Conservation (phyloP, 148 eudicot genomes). For the Pouteria glomerata region DNA sequence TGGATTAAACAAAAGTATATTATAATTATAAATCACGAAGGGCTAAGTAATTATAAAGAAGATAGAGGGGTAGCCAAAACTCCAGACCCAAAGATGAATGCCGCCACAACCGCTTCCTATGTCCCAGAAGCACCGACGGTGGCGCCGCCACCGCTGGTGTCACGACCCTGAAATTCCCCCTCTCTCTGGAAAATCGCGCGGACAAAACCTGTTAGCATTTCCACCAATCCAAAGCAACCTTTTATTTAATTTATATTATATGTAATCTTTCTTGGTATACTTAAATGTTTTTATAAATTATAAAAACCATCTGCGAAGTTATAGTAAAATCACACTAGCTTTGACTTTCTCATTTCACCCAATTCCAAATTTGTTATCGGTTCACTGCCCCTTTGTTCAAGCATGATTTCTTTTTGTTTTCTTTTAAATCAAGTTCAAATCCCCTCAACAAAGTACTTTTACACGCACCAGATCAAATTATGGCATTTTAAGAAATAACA, state of each 20-base stretch:
- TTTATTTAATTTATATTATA: not conserved
- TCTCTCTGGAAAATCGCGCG: conserved; percentile 1
- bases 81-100: not conserved
- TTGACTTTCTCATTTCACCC: not conserved
- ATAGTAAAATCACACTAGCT: not conserved
- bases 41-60: too few species aligned
- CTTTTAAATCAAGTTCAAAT: too few species aligned
- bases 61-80: too few species aligned
- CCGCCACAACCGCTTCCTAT: conserved; percentile 1
- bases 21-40: too few species aligned
- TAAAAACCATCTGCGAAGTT: not conserved
- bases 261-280: not conserved
- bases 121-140: conserved; percentile 19
- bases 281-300: not conserved
- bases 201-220: conserved; percentile 6
- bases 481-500: too few species aligned
- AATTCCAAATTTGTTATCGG: not conserved
- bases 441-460: too few species aligned
- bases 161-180: conserved; percentile 11
- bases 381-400: not conserved
- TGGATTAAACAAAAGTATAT: too few species aligned
- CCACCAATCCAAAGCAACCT: conserved; percentile 3
- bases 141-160: conserved; percentile 26
- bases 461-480: too few species aligned
- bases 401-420: not conserved